Percentiles rank a stretch among this genome's conserved stretches.
These are phyloP conservation scores for Neurospora sp. DNA, from an alignment of 2,329 filamentous ascomycete genomes.

Conservation along the genomic window DNA sequence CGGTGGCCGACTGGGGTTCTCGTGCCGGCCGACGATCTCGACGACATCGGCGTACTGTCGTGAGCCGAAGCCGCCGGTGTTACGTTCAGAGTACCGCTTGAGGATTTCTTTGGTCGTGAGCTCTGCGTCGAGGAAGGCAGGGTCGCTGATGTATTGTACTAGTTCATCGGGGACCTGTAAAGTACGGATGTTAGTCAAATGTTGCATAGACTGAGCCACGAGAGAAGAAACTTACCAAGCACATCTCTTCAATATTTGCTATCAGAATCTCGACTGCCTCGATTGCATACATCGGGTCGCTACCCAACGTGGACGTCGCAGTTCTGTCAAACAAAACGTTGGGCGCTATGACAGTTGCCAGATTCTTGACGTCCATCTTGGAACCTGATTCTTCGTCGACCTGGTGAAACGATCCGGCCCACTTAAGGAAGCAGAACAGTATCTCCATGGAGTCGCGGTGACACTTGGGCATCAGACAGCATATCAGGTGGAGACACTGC, in stretches of 20 bases:
- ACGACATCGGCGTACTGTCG: slow-evolving; percentile 51
- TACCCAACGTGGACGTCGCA: slow-evolving; percentile 61
- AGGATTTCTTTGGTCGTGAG: slow-evolving; percentile 96
- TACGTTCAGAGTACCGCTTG: slow-evolving; percentile 80
- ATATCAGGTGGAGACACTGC: slow-evolving; percentile 79
- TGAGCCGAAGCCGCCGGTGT: slow-evolving; percentile 28
- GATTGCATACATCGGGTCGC: slow-evolving; percentile 86
- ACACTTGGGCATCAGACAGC: slow-evolving; percentile 83
- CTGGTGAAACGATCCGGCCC: slow-evolving; percentile 94
- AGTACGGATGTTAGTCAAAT: slow-evolving; percentile 15
- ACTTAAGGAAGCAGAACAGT: slow-evolving; percentile 90
- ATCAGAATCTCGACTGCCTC: slow-evolving; percentile 88
- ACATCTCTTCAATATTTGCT: slow-evolving; percentile 91
- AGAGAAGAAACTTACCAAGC: slow-evolving; percentile 60
- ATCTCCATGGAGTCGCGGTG: slow-evolving; percentile 94
- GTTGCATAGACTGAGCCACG: not conserved
- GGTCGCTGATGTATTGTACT: slow-evolving; percentile 75
- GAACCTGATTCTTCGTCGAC: slow-evolving; percentile 94
- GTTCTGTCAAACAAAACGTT: slow-evolving; percentile 75
- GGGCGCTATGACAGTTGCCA: slow-evolving; percentile 93
- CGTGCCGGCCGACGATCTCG: slow-evolving; percentile 47
- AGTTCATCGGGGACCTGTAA: slow-evolving; percentile 84
- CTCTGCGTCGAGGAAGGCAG: slow-evolving; percentile 72
- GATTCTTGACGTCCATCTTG: slow-evolving; percentile 98
- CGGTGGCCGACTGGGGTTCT: slow-evolving; percentile 45